A percentile compares a stretch with the other conserved stretches of the same genome.
These are phyloP conservation scores for Daldinia vernicosa DNA, from an alignment of 495 filamentous ascomycete species.

Conservation along the genomic window DNA sequence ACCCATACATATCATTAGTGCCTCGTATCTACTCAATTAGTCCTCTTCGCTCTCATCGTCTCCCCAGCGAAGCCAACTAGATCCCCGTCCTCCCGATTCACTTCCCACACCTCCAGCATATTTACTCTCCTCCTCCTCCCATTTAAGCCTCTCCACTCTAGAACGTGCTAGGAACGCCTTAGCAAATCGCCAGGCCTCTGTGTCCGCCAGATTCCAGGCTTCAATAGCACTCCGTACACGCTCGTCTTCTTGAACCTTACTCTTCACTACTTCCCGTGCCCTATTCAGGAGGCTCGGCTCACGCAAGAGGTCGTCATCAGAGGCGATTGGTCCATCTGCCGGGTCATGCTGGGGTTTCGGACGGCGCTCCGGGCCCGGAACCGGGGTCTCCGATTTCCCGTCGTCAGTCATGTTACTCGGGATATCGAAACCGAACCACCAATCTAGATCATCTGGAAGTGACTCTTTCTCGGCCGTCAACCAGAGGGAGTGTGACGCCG, in stretches of 20 bases:
- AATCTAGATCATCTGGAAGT: constrained; percentile 75
- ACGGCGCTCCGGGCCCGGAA: constrained; percentile 53
- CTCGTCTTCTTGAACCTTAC: constrained; percentile 48
- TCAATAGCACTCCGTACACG: constrained; percentile 72
- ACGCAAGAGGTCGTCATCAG: constrained; percentile 56
- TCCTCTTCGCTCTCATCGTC: constrained; percentile 38
- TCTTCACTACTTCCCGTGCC: constrained; percentile 63
- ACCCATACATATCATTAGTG: constrained; percentile 41
- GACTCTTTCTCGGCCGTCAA: constrained; percentile 73
- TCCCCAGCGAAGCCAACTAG: constrained; percentile 45
- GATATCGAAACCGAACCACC: constrained; percentile 87
- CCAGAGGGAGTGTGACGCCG: constrained; percentile 72
- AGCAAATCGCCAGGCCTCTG: constrained; percentile 92
- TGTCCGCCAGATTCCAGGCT: constrained; percentile 93
- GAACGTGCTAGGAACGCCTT: constrained; percentile 72
- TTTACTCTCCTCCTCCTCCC: constrained; percentile 74
- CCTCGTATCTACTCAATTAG: constrained; percentile 27
- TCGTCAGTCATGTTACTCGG: constrained; percentile 63
- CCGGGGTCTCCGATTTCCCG: constrained; percentile 62
- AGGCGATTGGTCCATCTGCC: constrained; percentile 58
- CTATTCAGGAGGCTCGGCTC: constrained; percentile 72
- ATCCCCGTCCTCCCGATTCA: constrained; percentile 42
- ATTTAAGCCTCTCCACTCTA: constrained; percentile 67
- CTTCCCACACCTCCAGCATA: constrained; percentile 66
- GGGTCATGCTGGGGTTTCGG: constrained; percentile 51